Base-by-base conservation (phyloP, 2,329 filamentous ascomycete species). In the Claviceps quebecensis region DNA sequence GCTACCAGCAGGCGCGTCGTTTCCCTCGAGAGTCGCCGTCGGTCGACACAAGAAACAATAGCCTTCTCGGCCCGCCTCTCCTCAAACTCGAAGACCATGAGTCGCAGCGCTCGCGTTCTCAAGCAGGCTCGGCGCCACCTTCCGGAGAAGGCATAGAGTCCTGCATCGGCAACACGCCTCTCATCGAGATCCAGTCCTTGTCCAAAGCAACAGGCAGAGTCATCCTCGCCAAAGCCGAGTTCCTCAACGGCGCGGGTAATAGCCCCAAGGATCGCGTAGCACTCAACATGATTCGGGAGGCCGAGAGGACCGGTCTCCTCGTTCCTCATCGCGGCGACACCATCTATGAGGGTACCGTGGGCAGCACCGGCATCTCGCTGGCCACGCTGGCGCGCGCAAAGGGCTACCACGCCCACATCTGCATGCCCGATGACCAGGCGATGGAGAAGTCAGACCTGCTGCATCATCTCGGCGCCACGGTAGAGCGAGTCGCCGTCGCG, bases 331-430 rank as follows among this genome's bases (percentile, higher is more conserved):
- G 85, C 22, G 91, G 91, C 55, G 93, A 98, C 66, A 94, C 87
- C 44, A 89, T 98, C 61, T 98, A 97, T 68, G 93, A 98, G 71
- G 93, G 93, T 57, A 98, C 93, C 1, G 90, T 95, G 16, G 93
- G 93, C 54, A 95, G 87, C 63, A 98, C 93, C 0, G 93, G 93
- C 22, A 97, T 98, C 60, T 96, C 90, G 16, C 76, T 98, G 9
- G 93, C 93, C 2, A 87, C 87, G 0, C 80, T 98, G 48, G 90
- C 88, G 48, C 79, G 90, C 58, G 90, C 93, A 22, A 79, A 83
- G 66, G 93, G 93, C 37, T 97, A 97, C 71, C 79, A 84, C 57
- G 89, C 89, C 36, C 87, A 97, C 68, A 97, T 98, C 58, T 96
- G 88, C 73, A 97, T 98, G 89, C 91, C 93, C 47, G 83, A 87